A percentile compares a stretch with the other conserved stretches of the same genome.
Evolutionary conservation across 1,284 basidiomycete genomes (phyloP).

Genomic region (Gymnopus androsaceus): DNA sequence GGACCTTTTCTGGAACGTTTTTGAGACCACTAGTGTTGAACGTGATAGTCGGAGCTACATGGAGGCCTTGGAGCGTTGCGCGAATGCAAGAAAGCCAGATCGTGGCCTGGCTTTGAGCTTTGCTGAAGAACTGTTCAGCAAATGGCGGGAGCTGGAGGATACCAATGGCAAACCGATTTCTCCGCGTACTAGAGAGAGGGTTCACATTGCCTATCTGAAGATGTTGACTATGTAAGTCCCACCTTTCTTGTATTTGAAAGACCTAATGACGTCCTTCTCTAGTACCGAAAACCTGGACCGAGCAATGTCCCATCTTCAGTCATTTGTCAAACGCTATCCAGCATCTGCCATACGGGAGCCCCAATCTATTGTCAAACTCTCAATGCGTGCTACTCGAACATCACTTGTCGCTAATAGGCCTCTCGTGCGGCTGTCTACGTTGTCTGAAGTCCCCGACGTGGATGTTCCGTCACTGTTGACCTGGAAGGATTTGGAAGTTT

Average conservation of each 20-base stretch:
- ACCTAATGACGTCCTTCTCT: constrained; percentile 1
- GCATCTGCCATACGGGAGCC: constrained; percentile 42
- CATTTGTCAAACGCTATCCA: constrained; percentile 63
- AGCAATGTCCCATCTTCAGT: constrained; percentile 53
- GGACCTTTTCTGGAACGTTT: constrained; percentile 51
- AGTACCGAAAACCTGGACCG: constrained; percentile 55
- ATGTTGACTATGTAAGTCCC: constrained; percentile 61
- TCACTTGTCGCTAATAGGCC: constrained; percentile 53
- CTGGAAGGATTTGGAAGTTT: constrained; percentile 64
- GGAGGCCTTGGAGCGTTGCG: constrained; percentile 71
- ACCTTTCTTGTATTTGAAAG: constrained; percentile 5
- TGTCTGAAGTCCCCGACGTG: constrained; percentile 65
- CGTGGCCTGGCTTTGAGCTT: constrained; percentile 47
- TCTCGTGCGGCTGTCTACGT: constrained; percentile 71
- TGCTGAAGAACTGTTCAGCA: constrained; percentile 58
- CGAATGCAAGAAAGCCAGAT: constrained; percentile 48
- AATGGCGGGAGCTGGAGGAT: constrained; percentile 46
- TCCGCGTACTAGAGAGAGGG: constrained; percentile 62
- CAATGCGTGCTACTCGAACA: constrained; percentile 56
- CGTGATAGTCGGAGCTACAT: constrained; percentile 61
- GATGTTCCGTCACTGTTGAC: constrained; percentile 66
- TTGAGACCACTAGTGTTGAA: constrained; percentile 42
- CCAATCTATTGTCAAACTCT: constrained; percentile 33
- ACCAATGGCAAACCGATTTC: constrained; percentile 25
- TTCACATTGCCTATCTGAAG: constrained; percentile 66